These are phyloP conservation scores for Passalora sequoiae DNA, from an alignment of 2,329 filamentous ascomycete genomes.

Conservation along the genomic window DNA sequence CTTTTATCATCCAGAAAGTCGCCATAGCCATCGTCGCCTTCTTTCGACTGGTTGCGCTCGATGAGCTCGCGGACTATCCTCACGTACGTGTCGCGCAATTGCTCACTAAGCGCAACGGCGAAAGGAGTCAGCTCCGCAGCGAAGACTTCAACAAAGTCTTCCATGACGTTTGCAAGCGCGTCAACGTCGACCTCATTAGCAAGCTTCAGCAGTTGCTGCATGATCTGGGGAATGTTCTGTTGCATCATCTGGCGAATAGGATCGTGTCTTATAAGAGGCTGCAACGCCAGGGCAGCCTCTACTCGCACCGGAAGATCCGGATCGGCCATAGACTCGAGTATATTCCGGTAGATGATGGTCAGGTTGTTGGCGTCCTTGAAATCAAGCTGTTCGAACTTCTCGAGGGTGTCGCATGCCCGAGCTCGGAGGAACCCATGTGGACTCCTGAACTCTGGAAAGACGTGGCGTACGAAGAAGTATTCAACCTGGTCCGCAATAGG, in stretches of 20 bases:
- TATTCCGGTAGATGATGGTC: conserved; percentile 92
- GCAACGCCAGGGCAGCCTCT: conserved; percentile 85
- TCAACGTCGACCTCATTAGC: conserved; percentile 98
- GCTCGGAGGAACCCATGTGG: conserved; percentile 81
- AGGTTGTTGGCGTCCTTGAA: conserved; percentile 97
- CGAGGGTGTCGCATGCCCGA: conserved; percentile 90
- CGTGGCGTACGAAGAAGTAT: conserved; percentile 96
- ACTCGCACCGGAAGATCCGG: conserved; percentile 88
- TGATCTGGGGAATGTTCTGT: conserved; percentile 95
- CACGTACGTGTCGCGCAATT: conserved; percentile 91
- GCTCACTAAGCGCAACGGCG: conserved; percentile 90
- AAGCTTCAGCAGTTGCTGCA: conserved; percentile 95
- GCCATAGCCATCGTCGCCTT: conserved; percentile 72
- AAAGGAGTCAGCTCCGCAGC: conserved; percentile 96
- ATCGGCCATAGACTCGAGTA: conserved; percentile 94
- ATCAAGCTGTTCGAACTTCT: conserved; percentile 95
- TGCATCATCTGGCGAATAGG: conserved; percentile 94
- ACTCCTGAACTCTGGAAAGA: conserved; percentile 96
- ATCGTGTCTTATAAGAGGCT: conserved; percentile 92
- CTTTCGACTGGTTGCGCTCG: conserved; percentile 75
- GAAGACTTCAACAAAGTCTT: conserved; percentile 98
- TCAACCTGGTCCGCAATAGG: conserved; percentile 96
- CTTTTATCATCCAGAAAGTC: conserved; percentile 98
- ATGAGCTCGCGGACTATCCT: conserved; percentile 87
- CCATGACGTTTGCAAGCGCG: conserved; percentile 96